phyloP scores from a whole-genome alignment of 495 filamentous ascomycete genomes.

The Monascus purpureus region DNA sequence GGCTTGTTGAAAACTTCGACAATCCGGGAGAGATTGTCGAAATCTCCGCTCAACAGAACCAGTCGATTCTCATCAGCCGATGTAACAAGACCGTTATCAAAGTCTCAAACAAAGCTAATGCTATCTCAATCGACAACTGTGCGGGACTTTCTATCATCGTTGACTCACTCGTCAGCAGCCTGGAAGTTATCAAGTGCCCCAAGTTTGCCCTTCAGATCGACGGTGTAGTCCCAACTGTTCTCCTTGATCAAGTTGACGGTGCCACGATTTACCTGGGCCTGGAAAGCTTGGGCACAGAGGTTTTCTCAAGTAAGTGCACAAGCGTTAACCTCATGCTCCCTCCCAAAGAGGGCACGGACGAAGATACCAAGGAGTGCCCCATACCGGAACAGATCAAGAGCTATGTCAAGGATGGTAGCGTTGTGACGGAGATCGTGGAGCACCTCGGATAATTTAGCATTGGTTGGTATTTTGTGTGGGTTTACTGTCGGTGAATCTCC shows the following conservation, averaged over 20 bases:
- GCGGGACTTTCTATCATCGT: constrained; percentile 70
- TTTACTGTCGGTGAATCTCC: no score
- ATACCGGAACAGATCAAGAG: constrained; percentile 84
- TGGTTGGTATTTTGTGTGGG: neutral
- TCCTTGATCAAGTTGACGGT: constrained; percentile 88
- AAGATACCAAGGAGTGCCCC: constrained; percentile 73
- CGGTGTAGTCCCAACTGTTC: constrained; percentile 67
- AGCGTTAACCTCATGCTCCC: constrained; percentile 77
- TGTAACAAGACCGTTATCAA: constrained; percentile 87
- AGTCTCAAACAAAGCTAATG: constrained; percentile 84
- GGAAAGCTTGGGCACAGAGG: constrained; percentile 59
- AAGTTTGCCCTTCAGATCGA: constrained; percentile 87
- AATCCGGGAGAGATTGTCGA: constrained; percentile 56
- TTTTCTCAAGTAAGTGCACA: constrained; percentile 77
- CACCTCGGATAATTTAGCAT: constrained; percentile 48
- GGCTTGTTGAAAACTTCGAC: constrained; percentile 91
- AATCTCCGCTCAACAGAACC: constrained; percentile 63
- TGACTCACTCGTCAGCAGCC: constrained; percentile 75
- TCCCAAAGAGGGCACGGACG: constrained; percentile 39
- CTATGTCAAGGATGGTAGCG: constrained; percentile 55
- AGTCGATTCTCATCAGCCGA: constrained; percentile 81
- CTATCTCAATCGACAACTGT: constrained; percentile 85
- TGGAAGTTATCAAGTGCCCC: constrained; percentile 87
- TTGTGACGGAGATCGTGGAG: constrained; percentile 81
- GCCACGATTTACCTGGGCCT: constrained; percentile 73